Conservation (phyloP, 805 yeast genomes). For the Yarrowia phangngaensis region DNA sequence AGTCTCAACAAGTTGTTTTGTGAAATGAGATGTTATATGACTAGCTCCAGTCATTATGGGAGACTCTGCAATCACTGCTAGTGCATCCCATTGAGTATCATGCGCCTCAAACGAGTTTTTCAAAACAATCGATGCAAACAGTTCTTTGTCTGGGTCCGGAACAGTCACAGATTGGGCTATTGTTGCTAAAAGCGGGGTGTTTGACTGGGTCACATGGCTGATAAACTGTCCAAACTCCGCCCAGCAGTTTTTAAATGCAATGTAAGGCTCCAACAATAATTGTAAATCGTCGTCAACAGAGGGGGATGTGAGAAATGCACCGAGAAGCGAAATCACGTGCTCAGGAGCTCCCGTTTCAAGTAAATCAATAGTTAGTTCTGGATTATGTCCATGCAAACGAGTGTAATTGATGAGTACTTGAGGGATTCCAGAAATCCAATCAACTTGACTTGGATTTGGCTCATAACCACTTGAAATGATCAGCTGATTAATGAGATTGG, state of each 20-base stretch:
- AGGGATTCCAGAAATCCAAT: constrained; percentile 9
- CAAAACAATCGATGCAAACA: background rate
- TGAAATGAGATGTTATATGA: constrained; percentile 2
- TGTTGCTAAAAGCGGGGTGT: constrained; percentile 2
- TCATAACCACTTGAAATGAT: constrained; percentile 3
- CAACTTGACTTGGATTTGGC: background rate
- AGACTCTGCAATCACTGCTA: constrained; percentile 2
- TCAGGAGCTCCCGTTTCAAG: background rate
- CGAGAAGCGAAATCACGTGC: background rate
- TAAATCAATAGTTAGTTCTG: constrained; percentile 1
- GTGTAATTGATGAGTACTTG: constrained; percentile 12
- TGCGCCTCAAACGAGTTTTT: constrained; percentile 12
- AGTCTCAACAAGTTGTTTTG: constrained; percentile 14
- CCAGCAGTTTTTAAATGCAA: constrained; percentile 7
- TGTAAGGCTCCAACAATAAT: background rate
- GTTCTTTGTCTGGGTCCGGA: constrained; percentile 4
- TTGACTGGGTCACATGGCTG: background rate
- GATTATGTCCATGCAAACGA: background rate
- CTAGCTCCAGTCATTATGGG: background rate
- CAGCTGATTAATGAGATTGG: constrained; percentile 6
- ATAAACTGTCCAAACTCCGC: background rate
- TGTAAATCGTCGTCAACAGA: constrained; percentile 1
- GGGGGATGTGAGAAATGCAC: background rate
- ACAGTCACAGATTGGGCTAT: background rate
- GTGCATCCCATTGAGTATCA: constrained; percentile 21